Conservation (phyloP, 768 basidiomycete genomes). For the Rhizopogon vesiculosus region DNA sequence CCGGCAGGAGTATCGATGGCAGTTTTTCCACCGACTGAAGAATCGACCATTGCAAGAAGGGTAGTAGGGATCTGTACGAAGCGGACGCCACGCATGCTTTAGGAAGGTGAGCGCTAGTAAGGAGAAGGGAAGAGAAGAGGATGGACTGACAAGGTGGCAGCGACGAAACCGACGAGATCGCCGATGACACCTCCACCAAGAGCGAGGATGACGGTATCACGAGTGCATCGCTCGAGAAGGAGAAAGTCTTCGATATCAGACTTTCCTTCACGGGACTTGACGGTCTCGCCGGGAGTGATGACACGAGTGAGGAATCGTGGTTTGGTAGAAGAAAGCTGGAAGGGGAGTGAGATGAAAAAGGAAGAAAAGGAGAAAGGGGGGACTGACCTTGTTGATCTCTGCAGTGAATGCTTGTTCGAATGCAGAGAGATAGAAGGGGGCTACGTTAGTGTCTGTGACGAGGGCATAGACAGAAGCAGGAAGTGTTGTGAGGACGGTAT, state of each 20-base stretch:
- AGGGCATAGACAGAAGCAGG: constrained; percentile 86
- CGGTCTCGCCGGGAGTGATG: constrained; percentile 88
- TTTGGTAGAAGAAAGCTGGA: constrained; percentile 18
- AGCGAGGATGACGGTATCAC: constrained; percentile 90
- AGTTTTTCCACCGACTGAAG: constrained; percentile 95
- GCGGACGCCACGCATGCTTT: constrained; percentile 94
- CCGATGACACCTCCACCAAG: constrained; percentile 97
- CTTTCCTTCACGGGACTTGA: constrained; percentile 89
- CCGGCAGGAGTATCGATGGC: constrained; percentile 99
- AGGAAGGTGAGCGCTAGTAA: constrained; percentile 1
- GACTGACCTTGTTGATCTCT: constrained; percentile 22
- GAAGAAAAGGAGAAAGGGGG: not conserved
- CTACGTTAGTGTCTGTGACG: constrained; percentile 90
- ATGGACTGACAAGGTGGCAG: constrained; percentile 83
- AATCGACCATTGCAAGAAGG: constrained; percentile 97
- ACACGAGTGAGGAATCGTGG: constrained; percentile 74
- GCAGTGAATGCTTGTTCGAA: constrained; percentile 64
- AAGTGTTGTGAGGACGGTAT: constrained; percentile 64
- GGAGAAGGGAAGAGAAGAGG: not conserved
- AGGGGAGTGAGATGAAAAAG: not conserved
- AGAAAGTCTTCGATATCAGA: constrained; percentile 93
- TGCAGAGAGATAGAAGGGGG: constrained; percentile 65
- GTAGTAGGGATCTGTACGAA: constrained; percentile 97
- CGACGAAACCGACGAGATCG: constrained; percentile 93
- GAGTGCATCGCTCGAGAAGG: constrained; percentile 79